Percentiles rank a stretch among this genome's conserved stretches.
phyloP scores from a whole-genome alignment of 225 moss, liverwort and hornwort species.

The Marchantia polymorpha region DNA sequence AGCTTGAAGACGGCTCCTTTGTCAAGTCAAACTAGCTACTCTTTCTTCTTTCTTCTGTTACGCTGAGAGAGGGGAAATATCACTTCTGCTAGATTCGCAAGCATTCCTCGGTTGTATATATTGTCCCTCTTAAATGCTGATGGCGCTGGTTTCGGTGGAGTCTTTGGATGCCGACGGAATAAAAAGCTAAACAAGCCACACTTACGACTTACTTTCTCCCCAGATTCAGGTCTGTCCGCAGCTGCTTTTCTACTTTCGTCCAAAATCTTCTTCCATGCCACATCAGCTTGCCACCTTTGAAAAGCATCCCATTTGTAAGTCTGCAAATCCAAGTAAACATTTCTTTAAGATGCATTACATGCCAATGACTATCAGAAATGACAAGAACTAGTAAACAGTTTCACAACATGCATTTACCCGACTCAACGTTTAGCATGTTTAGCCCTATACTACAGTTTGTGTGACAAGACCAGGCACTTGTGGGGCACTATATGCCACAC shows the following conservation, averaged over 20 bases:
- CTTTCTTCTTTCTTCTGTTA: constrained; percentile 3
- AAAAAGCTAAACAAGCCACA: constrained; percentile 30
- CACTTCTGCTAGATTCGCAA: constrained; percentile 37
- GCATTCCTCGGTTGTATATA: constrained; percentile 61
- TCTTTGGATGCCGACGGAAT: not conserved
- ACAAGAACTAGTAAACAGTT: too few relatives aligned
- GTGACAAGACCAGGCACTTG: too few relatives aligned
- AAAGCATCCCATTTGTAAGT: constrained; percentile 89
- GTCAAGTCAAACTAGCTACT: not conserved
- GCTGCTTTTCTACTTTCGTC: constrained; percentile 39
- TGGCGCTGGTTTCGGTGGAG: constrained; percentile 38
- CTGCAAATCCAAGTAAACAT: constrained; percentile 34
- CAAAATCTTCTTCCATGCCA: constrained; percentile 48
- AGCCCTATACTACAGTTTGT: too few relatives aligned
- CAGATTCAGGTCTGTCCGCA: constrained; percentile 26
- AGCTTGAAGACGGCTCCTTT: too few relatives aligned
- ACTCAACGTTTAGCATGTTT: too few relatives aligned
- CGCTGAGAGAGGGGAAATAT: constrained; percentile 33
- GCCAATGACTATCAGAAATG: not conserved
- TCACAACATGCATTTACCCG: too few relatives aligned
- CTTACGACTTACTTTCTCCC: constrained; percentile 27
- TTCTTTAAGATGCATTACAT: not conserved
- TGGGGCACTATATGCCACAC: not conserved
- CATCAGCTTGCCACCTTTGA: constrained; percentile 66
- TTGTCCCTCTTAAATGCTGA: constrained; percentile 58